A percentile compares a stretch with the other conserved stretches of the same genome.
Conservation (phyloP, 352 stramenopile genomes). For the Aphanomyces cochlioides region DNA sequence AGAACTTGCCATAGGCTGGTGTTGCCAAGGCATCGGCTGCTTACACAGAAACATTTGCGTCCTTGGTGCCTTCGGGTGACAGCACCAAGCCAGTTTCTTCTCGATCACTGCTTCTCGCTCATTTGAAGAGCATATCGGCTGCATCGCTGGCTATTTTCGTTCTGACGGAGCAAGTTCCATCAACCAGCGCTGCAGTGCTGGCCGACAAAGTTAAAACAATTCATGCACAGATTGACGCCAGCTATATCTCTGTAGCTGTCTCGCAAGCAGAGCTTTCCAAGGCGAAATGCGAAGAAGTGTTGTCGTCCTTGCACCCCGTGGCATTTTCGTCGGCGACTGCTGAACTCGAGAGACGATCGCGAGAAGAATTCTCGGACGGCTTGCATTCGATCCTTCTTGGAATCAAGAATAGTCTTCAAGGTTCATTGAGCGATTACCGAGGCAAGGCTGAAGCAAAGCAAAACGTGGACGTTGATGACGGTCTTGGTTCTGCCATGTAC, state of each 20-base stretch:
- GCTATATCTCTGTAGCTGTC: background rate
- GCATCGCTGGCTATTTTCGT: conserved; percentile 3
- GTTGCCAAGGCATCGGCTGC: background rate
- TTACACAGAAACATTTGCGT: conserved; percentile 16
- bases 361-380: conserved; percentile 51
- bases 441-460: conserved; percentile 33
- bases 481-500: conserved; percentile 13
- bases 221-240: background rate
- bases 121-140: conserved; percentile 37
- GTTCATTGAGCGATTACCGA: conserved; percentile 45
- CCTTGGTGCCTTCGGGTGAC: background rate
- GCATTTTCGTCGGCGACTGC: background rate
- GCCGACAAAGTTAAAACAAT: background rate
- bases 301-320: conserved; percentile 13
- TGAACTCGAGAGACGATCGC: conserved; percentile 27
- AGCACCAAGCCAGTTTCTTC: background rate
- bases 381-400: conserved; percentile 48
- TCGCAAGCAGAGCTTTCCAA: conserved; percentile 36
- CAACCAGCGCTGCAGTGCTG: background rate
- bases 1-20: conserved; percentile 1
- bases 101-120: conserved; percentile 37
- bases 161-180: conserved; percentile 8
- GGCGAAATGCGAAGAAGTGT: conserved; percentile 6
- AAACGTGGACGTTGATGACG: background rate
- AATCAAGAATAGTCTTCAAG: conserved; percentile 54